Evolutionary conservation across 441 rosid genomes (phyloP).

Genomic region (Jatropha podagrica): DNA sequence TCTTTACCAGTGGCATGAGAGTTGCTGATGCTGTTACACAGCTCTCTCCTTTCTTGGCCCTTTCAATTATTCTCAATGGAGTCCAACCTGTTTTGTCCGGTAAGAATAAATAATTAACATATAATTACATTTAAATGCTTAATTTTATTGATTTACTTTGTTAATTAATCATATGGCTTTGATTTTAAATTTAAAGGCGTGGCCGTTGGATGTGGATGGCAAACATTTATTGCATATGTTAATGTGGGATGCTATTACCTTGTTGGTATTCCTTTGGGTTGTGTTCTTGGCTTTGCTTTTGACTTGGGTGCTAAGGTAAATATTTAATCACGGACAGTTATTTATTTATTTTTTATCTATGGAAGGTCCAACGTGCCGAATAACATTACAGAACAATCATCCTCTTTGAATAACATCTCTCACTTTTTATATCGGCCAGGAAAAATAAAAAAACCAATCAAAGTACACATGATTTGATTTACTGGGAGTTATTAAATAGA

Average conservation of each 20-base stretch:
- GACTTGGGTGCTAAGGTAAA: constrained; percentile 46
- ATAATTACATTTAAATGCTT: too few relatives aligned
- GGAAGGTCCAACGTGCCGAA: too few relatives aligned
- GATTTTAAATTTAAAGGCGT: constrained; percentile 26
- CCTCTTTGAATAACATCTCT: too few relatives aligned
- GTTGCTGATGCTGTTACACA: constrained; percentile 45
- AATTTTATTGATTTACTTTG: too few relatives aligned
- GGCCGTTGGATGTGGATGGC: constrained; percentile 51
- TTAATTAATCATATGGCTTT: too few relatives aligned
- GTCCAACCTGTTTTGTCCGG: constrained; percentile 53
- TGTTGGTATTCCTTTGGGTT: constrained; percentile 51
- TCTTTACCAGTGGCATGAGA: constrained; percentile 37
- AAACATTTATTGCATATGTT: constrained; percentile 32
- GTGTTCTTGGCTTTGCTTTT: constrained; percentile 43
- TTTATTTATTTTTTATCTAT: too few relatives aligned
- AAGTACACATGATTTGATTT: too few relatives aligned
- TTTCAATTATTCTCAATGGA: constrained; percentile 39
- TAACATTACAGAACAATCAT: too few relatives aligned
- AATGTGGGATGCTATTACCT: constrained; percentile 31
- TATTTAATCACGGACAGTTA: too few relatives aligned
- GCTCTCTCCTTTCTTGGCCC: constrained; percentile 42
- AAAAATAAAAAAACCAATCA: too few relatives aligned
- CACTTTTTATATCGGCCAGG: too few relatives aligned
- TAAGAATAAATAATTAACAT: constrained; percentile 5
- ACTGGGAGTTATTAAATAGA: too few relatives aligned